Evolutionary conservation across 208 protist genomes (phyloP).

Genomic region (Herpetomonas muscarum): DNA sequence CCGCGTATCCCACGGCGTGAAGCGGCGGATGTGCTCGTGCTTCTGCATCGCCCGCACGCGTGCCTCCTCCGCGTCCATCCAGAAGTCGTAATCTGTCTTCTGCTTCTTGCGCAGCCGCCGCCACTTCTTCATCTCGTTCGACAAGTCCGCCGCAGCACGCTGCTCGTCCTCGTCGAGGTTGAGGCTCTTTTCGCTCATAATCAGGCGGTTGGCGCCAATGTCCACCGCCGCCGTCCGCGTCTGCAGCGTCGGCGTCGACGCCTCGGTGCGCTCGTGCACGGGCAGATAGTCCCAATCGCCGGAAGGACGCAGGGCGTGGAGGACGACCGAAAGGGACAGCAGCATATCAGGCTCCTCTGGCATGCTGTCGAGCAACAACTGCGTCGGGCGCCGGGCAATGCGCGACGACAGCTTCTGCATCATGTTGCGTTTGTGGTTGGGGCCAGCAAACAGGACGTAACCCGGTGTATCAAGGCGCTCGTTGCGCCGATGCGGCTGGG

Average conservation of each 20-base stretch:
- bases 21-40: slow-evolving; percentile 26
- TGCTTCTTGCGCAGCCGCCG: slow-evolving; percentile 37
- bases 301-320: slow-evolving; percentile 64
- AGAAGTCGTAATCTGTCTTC: slow-evolving; percentile 71
- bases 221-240: slow-evolving; percentile 43
- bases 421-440: slow-evolving; percentile 82
- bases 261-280: slow-evolving; percentile 14
- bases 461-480: slow-evolving; percentile 15
- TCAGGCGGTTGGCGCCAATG: slow-evolving; percentile 73
- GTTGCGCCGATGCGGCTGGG: background rate
- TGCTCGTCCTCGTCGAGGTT: slow-evolving; percentile 85
- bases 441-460: slow-evolving; percentile 78
- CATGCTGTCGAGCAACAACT: slow-evolving; percentile 57
- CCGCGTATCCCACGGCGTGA: slow-evolving; percentile 39
- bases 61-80: slow-evolving; percentile 74
- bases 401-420: slow-evolving; percentile 36
- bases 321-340: slow-evolving; percentile 56
- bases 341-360: slow-evolving; percentile 48
- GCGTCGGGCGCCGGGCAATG: slow-evolving; percentile 42
- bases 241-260: slow-evolving; percentile 45
- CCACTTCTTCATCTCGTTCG: slow-evolving; percentile 73
- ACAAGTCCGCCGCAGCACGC: slow-evolving; percentile 31
- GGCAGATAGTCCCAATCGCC: slow-evolving; percentile 89
- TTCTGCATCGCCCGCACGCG: slow-evolving; percentile 53
- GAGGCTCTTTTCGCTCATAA: slow-evolving; percentile 37